Base-by-base conservation (phyloP, 2,329 filamentous ascomycete species). In the Aspergillus persii region DNA sequence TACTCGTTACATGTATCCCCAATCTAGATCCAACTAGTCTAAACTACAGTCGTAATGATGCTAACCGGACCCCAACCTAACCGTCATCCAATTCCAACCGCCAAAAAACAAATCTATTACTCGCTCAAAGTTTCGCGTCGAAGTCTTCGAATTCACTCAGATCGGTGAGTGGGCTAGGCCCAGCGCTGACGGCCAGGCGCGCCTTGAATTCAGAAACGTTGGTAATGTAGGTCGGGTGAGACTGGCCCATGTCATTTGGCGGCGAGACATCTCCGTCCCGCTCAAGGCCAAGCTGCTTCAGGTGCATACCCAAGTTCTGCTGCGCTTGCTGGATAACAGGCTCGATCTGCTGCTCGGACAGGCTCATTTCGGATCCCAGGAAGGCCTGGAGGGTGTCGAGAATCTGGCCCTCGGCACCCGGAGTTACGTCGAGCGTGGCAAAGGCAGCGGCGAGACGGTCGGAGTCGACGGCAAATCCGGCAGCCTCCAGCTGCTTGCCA, bases 121-220 rank as follows among this genome's bases (percentile, higher is more conserved):
- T 57, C 36, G 36, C 36, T 83, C 74, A 94, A 58, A 97, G 82
- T 79, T 97, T 97, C 12, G 90, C 79, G 63, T 91, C 91, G 60
- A 88, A 81, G 60, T 97, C 94, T 73, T 96, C 90, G 75, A 94
- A 98, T 69, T 92, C 90, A 62, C 83, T 89, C 57, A 98, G 75
- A 65, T 95, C 89, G 70, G 84, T 88, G 31, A 90, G 85, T 0
- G 93, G 85, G 61, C 83, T 83, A 1, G 92, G 86, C 0, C 91
- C 94, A 26, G 84, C 82, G 63, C 88, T 95, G 30, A 91, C 84
- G 60, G 84, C 80, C 68, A 97, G 80, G 12, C 85, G 81, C 0
- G 90, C 87, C 81, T 95, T 96, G 83, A 89, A 97, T 31, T 85
- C 83, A 61, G 89, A 83, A 3, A 96, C 89, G 71, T 96, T 91